Evolutionary conservation across 2,329 filamentous ascomycete genomes (phyloP), one percentile per base, ranked within the genome.

Genomic region (Apiospora marii): DNA sequence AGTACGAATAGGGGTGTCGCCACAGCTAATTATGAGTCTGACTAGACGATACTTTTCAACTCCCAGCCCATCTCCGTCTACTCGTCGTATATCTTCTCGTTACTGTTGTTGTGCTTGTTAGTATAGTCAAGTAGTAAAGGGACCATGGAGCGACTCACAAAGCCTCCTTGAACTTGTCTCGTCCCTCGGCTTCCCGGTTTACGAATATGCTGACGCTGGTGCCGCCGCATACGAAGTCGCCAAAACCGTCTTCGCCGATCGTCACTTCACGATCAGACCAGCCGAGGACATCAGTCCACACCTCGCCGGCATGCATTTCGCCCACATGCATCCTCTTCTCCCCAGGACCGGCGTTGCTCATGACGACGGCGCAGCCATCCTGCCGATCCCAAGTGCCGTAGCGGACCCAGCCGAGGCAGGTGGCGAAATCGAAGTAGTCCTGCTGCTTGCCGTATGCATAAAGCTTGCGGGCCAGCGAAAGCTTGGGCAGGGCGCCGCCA

Each of bases 371-470:
- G 67, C 88, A 84, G 1, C 89, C 89, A 61, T 79, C 84, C n/a
- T 82, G 80, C 6, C 81, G 80, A 73, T 86, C 85, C 77, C 81
- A 82, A 0, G 83, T 84, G 19, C 87, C 87, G 64, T 83, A 82
- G 12, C 88, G 83, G 51, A 89, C 88, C 83, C 88, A 91, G 73
- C 91, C 91, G 71, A 93, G 85, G 78, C 90, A 92, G 43, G 89
- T 89, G n/a, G 85, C 81, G 51, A 85, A 83, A 79, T 92, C 88
- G 69, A 83, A 91, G 79, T 92, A 93, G 75, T 93, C 90, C 4
- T 85, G 85, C 78, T 93, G 91, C 71, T 85, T 81, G 14, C 92
- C 92, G 77, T 93, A 92, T 0, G 91, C 89, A 76, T 91, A 93
- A 2, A 92, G 83, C 79, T 90, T 92, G 22, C 92, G 86, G 3